Conservation (phyloP, 23 red algal species). For the Cyanidium caldarium region DNA sequence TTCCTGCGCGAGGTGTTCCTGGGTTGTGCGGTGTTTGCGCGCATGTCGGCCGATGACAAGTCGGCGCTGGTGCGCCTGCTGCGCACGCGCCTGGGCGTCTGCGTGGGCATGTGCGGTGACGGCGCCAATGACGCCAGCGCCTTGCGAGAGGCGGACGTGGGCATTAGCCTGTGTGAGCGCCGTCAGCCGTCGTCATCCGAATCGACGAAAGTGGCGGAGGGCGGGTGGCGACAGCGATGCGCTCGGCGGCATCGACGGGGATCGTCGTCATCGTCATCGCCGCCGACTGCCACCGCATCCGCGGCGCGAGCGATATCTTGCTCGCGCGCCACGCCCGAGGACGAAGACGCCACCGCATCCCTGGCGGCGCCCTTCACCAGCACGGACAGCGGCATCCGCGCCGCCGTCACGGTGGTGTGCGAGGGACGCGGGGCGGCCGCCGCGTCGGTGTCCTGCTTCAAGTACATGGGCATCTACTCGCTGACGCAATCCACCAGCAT, state of each 20-base stretch:
- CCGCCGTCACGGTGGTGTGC: not conserved
- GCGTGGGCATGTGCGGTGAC: slow-evolving; percentile 24
- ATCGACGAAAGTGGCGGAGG: not conserved
- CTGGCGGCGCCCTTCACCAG: slow-evolving; percentile 17
- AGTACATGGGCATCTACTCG: slow-evolving; percentile 26
- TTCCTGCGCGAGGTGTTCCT: slow-evolving; percentile 6
- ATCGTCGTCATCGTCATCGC: not conserved
- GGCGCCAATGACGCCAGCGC: slow-evolving; percentile 26
- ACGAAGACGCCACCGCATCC: slow-evolving; percentile 18
- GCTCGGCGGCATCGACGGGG: not conserved
- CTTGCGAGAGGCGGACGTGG: slow-evolving; percentile 16
- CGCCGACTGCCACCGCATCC: not conserved
- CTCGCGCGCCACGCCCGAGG: not conserved
- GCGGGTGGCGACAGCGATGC: not conserved
- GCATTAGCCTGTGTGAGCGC: slow-evolving; percentile 5
- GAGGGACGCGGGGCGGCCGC: slow-evolving; percentile 22
- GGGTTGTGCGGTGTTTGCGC: slow-evolving; percentile 19
- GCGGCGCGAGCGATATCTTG: not conserved
- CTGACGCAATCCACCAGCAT: slow-evolving; percentile 1
- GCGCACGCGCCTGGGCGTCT: not conserved
- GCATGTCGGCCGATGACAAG: slow-evolving; percentile 29
- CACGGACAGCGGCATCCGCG: not conserved
- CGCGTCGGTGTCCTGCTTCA: slow-evolving; percentile 7
- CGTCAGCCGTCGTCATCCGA: not conserved
- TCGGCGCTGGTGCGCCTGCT: slow-evolving; percentile 17